phyloP scores from a whole-genome alignment of 2,329 filamentous ascomycete genomes.

The Aspergillus fijiensis region DNA sequence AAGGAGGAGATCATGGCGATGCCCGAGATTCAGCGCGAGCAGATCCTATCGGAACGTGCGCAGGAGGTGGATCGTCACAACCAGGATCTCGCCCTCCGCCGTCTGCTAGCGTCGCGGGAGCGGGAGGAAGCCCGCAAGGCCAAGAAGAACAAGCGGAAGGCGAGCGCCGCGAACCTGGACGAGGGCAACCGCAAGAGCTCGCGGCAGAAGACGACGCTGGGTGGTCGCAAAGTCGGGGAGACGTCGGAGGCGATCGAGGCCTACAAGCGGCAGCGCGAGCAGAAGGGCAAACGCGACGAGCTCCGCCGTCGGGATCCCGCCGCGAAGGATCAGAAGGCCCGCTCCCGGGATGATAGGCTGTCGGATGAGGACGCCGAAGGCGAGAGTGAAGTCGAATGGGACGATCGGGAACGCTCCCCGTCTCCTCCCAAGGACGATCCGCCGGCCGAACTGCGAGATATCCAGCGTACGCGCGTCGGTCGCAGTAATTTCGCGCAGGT shows the following conservation, averaged over 20 bases:
- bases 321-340: slow-evolving; percentile 57
- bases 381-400: slow-evolving; percentile 79
- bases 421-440: slow-evolving; percentile 61
- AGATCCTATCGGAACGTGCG: slow-evolving; percentile 82
- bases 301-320: slow-evolving; percentile 45
- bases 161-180: slow-evolving; percentile 73
- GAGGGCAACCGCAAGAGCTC: slow-evolving; percentile 73
- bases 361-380: slow-evolving; percentile 65
- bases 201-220: slow-evolving; percentile 66
- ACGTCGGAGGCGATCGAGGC: slow-evolving; percentile 72
- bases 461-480: slow-evolving; percentile 79
- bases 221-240: slow-evolving; percentile 66
- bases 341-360: slow-evolving; percentile 60
- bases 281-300: slow-evolving; percentile 54
- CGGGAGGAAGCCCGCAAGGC: slow-evolving; percentile 55
- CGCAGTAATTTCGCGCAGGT: slow-evolving; percentile 84
- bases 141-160: slow-evolving; percentile 68
- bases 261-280: slow-evolving; percentile 61
- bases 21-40: slow-evolving; percentile 87
- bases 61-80: slow-evolving; percentile 77
- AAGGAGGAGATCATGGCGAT: slow-evolving; percentile 78
- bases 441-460: slow-evolving; percentile 73
- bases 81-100: slow-evolving; percentile 78
- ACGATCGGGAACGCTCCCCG: slow-evolving; percentile 56
- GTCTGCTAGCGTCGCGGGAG: slow-evolving; percentile 69